Conservation (phyloP, 306 rosid species). For the Leucaena leucocephala region DNA sequence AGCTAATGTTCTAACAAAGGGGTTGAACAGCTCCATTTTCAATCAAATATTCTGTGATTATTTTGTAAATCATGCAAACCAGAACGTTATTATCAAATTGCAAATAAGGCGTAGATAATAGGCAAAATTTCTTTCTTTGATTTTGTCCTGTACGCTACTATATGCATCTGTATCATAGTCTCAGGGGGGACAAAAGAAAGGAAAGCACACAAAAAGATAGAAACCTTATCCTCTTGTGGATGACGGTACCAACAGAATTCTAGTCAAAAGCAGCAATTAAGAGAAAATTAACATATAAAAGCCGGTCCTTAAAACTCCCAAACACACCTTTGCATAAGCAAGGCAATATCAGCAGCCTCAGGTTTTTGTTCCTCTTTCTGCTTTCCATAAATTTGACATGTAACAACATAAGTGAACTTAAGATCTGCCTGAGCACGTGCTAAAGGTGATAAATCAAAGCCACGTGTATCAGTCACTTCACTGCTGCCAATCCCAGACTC, state of each 20-base stretch:
- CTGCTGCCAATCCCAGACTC: conserved; percentile 65
- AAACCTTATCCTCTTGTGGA: neutral
- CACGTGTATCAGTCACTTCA: conserved; percentile 65
- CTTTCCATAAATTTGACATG: conserved; percentile 94
- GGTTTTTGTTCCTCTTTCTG: conserved; percentile 94
- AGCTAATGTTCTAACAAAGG: no score
- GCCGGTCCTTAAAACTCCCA: conserved; percentile 14
- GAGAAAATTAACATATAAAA: conserved; percentile 11
- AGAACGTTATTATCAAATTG: no score
- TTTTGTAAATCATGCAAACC: no score
- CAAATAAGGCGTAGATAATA: neutral
- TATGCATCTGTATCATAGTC: neutral
- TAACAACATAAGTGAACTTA: conserved; percentile 88
- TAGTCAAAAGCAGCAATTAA: conserved; percentile 15
- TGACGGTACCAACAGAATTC: neutral
- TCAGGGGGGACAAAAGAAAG: no score
- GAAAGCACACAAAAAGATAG: no score
- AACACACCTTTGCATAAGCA: conserved; percentile 88
- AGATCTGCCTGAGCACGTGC: conserved; percentile 93
- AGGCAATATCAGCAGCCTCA: conserved; percentile 91
- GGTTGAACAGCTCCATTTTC: neutral
- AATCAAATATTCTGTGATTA: no score
- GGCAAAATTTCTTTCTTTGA: neutral
- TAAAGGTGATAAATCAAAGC: conserved; percentile 81
- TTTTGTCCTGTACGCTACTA: no score